Percentiles rank a stretch among this genome's conserved stretches.
Evolutionary conservation across 495 filamentous ascomycete genomes (phyloP).

Genomic region (Astrothelium subdiscretum): DNA sequence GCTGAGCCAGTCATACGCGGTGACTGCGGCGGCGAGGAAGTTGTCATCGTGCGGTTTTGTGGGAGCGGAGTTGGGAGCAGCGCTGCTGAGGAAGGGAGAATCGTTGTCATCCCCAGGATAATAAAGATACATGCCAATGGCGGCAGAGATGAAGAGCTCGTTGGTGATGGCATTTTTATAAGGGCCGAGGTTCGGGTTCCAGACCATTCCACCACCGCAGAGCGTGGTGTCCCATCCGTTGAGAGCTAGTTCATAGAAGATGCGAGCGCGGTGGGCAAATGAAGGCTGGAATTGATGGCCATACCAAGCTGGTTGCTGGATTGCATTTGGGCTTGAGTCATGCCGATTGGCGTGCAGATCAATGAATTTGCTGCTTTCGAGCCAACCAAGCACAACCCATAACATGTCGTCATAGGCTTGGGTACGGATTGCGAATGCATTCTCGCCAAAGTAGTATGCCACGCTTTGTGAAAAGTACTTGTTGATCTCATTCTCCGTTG

Average conservation of each 20-base stretch:
- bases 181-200: conserved; percentile 69
- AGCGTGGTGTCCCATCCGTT: conserved; percentile 71
- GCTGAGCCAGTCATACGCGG: conserved; percentile 74
- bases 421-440: conserved; percentile 59
- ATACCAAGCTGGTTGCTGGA: conserved; percentile 44
- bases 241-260: conserved; percentile 79
- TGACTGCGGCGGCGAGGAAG: conserved; percentile 58
- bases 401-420: conserved; percentile 94
- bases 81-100: conserved; percentile 42
- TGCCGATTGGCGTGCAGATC: conserved; percentile 42
- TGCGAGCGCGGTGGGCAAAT: conserved; percentile 73
- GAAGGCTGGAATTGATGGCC: conserved; percentile 62
- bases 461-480: conserved; percentile 67
- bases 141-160: conserved; percentile 75
- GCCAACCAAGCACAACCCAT: conserved; percentile 91
- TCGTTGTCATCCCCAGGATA: conserved; percentile 68
- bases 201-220: conserved; percentile 85
- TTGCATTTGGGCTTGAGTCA: conserved; percentile 8
- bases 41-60: conserved; percentile 46
- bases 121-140: conserved; percentile 80
- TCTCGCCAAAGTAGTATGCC: conserved; percentile 78
- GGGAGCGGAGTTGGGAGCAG: conserved; percentile 2
- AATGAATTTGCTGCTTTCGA: conserved; percentile 71
- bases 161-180: conserved; percentile 99
- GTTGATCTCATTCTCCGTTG: conserved; percentile 64